A percentile compares a stretch with the other conserved stretches of the same genome.
These are phyloP conservation scores for Obelidium mucronatum DNA, from an alignment of 192 early-diverging fungal species.

Conservation along the genomic window DNA sequence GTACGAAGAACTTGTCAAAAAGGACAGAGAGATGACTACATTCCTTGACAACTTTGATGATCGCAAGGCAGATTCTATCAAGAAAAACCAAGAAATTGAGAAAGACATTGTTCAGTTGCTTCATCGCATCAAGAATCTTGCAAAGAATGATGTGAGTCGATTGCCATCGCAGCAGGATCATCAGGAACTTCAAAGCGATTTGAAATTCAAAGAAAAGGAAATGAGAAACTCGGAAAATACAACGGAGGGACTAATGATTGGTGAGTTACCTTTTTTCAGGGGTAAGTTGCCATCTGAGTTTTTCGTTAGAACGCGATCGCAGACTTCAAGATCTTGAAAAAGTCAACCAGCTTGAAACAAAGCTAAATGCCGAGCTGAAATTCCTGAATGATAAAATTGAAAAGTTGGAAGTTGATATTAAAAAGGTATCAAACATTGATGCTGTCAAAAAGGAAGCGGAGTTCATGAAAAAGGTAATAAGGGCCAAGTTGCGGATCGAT, in stretches of 20 bases:
- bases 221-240: constrained; percentile 65
- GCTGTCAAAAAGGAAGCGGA: constrained; percentile 50
- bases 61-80: constrained; percentile 41
- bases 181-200: constrained; percentile 62
- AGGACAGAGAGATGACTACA: constrained; percentile 64
- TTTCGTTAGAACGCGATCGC: constrained; percentile 57
- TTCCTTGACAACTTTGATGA: constrained; percentile 61
- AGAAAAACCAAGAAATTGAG: constrained; percentile 44
- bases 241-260: constrained; percentile 54
- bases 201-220: constrained; percentile 69
- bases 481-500: neutral
- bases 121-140: constrained; percentile 47
- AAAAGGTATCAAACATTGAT: constrained; percentile 55
- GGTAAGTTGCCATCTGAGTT: neutral
- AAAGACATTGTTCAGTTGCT: constrained; percentile 50
- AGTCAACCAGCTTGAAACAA: constrained; percentile 64
- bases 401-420: constrained; percentile 42
- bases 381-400: constrained; percentile 49
- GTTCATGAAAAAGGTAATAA: constrained; percentile 42
- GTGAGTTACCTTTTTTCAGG: constrained; percentile 21
- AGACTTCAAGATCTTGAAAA: constrained; percentile 62
- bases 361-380: constrained; percentile 57
- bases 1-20: constrained; percentile 67
- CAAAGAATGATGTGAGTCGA: constrained; percentile 13
- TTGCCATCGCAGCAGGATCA: constrained; percentile 57